These are phyloP conservation scores for Cubamyces sp. DNA, from an alignment of 768 basidiomycete species.

Conservation along the genomic window DNA sequence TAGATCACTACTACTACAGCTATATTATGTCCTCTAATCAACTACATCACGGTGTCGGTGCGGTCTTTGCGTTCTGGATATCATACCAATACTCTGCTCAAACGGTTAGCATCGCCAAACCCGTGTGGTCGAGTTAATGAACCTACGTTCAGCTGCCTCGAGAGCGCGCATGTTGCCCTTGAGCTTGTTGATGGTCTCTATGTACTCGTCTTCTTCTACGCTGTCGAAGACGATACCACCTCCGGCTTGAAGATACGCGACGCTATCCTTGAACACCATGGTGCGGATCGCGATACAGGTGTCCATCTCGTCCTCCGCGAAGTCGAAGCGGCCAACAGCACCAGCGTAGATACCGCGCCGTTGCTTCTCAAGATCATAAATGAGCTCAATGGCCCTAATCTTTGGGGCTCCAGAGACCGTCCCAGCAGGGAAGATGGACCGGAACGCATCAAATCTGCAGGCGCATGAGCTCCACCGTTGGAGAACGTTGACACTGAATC, in stretches of 20 bases:
- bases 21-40: conserved; percentile 26
- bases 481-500: conserved; percentile 1
- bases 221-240: conserved; percentile 98
- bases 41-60: conserved; percentile 13
- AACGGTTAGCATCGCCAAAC: conserved; percentile 27
- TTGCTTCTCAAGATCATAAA: conserved; percentile 85
- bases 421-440: conserved; percentile 98
- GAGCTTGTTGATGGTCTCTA: conserved; percentile 95
- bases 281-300: conserved; percentile 99
- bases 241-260: conserved; percentile 92
- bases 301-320: conserved; percentile 93
- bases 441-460: conserved; percentile 92
- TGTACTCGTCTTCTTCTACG: conserved; percentile 95
- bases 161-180: conserved; percentile 85
- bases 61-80: conserved; percentile 47
- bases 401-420: conserved; percentile 99
- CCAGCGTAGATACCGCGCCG: conserved; percentile 95
- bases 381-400: conserved; percentile 95
- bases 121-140: conserved; percentile 6
- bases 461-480: not conserved
- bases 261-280: conserved; percentile 94
- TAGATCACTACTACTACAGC: conserved; percentile 20
- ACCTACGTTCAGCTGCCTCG: conserved; percentile 86
- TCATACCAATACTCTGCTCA: conserved; percentile 70
- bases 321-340: conserved; percentile 97